Evolutionary conservation across 2,329 filamentous ascomycete species (phyloP), one percentile per base, ranked within the genome.

Genomic region (Trichophyton equinum): DNA sequence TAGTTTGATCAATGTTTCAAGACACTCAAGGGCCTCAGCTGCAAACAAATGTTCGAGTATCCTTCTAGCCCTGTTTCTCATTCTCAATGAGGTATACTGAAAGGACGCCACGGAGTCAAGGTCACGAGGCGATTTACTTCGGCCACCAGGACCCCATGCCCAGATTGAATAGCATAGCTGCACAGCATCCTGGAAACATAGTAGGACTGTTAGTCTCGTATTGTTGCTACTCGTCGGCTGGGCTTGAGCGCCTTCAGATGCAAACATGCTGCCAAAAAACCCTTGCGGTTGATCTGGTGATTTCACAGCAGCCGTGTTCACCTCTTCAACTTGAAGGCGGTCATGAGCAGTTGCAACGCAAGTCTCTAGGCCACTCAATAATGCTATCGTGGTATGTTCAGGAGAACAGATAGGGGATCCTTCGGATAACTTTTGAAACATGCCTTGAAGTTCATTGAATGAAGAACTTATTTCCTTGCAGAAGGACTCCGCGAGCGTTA

Each of bases 101-200:
- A 96, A 95, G 0, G 91, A 96, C 7, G 91, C 89, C 4, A 80
- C 80, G 15, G 87, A 92, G 33, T 81, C 80, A 0, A 77, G 70
- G 69, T 95, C 88, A 60, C 87, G 83, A 22, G 76, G 65, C 36
- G 68, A 63, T 57, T 57, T 62, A 18, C 68, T 68, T 56, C 68
- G 68, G 62, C 71, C 79, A 76, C 67, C 86, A 4, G 88, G 82
- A 13, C 82, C 89, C 92, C 94, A 99, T 0, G 89, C 88, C 94
- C 95, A 99, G 59, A 99, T 96, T 11, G 81, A 84, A 71, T 95
- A 95, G 73, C 91, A 96, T 57, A 95, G 88, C 25, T 90, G 85
- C 62, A 97, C 89, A 0, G 91, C 90, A 71, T 99, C 95, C 72
- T 97, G 92, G 71, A 99, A 96, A 9, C 91, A 95, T n/a, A 99